These are phyloP conservation scores for Didymella arachidicola DNA, from an alignment of 2,329 filamentous ascomycete genomes.

Conservation along the genomic window DNA sequence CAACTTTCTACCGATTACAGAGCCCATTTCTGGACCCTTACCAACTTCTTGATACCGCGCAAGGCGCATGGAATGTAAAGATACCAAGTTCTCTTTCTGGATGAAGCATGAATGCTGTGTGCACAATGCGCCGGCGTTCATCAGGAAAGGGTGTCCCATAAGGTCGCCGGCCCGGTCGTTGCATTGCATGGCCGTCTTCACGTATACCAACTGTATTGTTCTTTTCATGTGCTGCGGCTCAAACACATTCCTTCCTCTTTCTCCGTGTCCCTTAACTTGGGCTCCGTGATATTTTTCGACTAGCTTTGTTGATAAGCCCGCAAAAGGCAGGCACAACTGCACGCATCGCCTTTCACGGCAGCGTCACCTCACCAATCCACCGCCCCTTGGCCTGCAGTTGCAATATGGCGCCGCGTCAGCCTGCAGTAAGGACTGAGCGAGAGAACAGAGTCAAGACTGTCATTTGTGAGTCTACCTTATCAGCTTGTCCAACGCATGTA, in stretches of 20 bases:
- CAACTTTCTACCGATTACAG: conserved; percentile 90
- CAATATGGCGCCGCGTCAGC: conserved; percentile 36
- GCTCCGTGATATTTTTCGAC: background rate
- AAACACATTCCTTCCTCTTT: background rate
- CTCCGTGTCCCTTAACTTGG: background rate
- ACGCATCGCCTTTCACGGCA: background rate
- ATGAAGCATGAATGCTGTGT: background rate
- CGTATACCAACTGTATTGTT: conserved; percentile 4
- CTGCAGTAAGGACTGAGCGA: conserved; percentile 40
- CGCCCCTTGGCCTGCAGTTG: background rate
- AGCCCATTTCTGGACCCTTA: conserved; percentile 36
- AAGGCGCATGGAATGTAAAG: background rate
- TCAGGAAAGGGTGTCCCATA: background rate
- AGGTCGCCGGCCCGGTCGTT: background rate
- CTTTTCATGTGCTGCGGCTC: background rate
- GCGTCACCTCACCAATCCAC: background rate
- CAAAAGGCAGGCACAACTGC: conserved; percentile 10
- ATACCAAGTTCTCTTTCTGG: background rate
- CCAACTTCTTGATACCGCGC: conserved; percentile 21
- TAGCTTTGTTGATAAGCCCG: background rate
- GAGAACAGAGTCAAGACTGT: conserved; percentile 48
- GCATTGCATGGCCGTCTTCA: background rate
- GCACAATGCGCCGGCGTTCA: conserved; percentile 2
- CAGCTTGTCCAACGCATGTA: background rate
- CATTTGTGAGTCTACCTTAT: conserved; percentile 34